Evolutionary conservation across 208 protist genomes (phyloP).

Genomic region (Leishmania arabica): DNA sequence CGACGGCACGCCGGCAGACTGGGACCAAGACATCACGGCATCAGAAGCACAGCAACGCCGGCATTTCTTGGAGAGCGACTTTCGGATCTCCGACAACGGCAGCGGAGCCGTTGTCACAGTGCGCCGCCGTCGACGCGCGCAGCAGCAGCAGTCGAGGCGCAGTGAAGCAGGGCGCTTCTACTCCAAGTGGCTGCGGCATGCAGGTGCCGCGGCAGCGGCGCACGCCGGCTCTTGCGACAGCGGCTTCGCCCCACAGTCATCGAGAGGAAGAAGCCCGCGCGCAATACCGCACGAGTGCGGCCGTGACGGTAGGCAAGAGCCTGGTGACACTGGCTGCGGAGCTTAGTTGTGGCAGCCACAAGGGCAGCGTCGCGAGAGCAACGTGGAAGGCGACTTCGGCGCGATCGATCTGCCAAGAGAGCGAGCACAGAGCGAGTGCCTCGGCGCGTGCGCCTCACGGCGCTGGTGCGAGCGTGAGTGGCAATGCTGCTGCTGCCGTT

Average conservation of each 20-base stretch:
- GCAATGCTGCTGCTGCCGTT: too few species aligned
- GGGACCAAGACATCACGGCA: not conserved
- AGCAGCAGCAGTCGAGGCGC: not conserved
- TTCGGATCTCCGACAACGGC: too few species aligned
- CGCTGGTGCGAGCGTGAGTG: not conserved
- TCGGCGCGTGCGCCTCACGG: not conserved
- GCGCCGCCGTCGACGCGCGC: not conserved
- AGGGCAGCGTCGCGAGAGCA: too few species aligned
- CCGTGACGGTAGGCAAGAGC: not conserved
- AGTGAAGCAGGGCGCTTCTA: not conserved
- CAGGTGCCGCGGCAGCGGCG: not conserved
- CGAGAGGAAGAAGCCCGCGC: not conserved
- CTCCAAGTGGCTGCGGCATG: not conserved
- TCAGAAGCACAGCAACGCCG: not conserved
- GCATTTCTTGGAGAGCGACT: not conserved
- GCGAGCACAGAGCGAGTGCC: not conserved
- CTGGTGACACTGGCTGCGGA: slow-evolving; percentile 3
- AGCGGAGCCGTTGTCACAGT: not conserved
- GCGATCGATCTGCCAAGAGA: not conserved
- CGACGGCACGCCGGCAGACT: not conserved
- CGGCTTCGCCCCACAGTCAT: not conserved
- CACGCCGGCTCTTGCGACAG: not conserved
- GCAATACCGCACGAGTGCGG: not conserved
- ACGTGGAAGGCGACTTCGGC: not conserved
- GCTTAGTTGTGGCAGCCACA: not conserved